Base-by-base conservation (phyloP, 352 stramenopile genomes). In the Ophiocytium majus region DNA sequence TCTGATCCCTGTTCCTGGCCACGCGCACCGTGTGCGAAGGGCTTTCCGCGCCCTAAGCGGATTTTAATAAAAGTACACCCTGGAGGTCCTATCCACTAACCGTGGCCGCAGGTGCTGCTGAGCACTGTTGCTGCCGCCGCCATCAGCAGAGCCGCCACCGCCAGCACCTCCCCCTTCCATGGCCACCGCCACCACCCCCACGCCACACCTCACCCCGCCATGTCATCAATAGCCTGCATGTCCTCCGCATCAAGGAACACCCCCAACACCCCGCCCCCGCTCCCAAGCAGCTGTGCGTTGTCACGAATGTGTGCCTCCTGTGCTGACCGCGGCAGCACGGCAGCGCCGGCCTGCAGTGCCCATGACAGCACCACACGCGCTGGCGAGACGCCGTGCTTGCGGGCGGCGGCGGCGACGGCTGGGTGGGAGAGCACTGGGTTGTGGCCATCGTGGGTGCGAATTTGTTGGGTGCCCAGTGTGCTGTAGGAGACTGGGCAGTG, bases 401-500 rank as follows among this genome's bases (percentile, higher is more conserved):
- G 63, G 14, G 79, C 78, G 37, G 84, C 81, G 1, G 78, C 50
- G 1, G 0, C 32, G 14, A 84, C 31, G 10, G 66, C 82, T 10
- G 50, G 31, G 57, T 82, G 43, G 14, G 36, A 34, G 0, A 43
- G 31, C 10, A 86, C 83, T 10, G 83, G 78, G 34, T 86, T 86
- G n/a, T 10, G 10, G 64, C 35, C 28, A 23, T 43, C 1, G 74
- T 1, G 28, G 50, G 80, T 33, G 63, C n/a, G n/a, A 85, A 10
- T 74, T 34, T 78, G 66, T 35, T 86, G 83, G 31, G 76, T 66
- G 49, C 83, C 76, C 28, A 86, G 79, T 0, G 83, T 84, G 79
- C 79, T 84, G 78, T 86, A 86, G 10, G 83, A 78, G 28, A 83
- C 35, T n/a, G n/a, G n/a, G n/a, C n/a, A n/a, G n/a, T n/a, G n/a